Evolutionary conservation across 179 eudicot species (phyloP).

Genomic region (Drosera spatulata): DNA sequence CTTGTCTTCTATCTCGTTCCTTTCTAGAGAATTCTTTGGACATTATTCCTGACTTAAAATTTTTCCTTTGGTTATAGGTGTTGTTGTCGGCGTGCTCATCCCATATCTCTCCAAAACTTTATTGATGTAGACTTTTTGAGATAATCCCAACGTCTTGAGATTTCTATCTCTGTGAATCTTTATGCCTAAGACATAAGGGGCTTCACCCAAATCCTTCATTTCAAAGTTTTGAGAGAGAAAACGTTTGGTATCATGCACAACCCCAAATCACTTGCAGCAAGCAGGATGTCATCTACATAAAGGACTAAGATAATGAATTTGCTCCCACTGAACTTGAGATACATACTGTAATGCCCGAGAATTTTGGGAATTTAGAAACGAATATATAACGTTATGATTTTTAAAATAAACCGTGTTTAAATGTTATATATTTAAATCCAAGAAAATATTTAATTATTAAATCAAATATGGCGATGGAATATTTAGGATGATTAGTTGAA

Average conservation of each 20-base stretch:
- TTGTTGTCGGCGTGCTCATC: too few species aligned
- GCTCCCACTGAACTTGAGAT: slow-evolving; percentile 6
- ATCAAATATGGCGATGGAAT: too few species aligned
- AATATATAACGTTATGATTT: too few species aligned
- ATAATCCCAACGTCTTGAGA: background rate
- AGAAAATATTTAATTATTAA: too few species aligned
- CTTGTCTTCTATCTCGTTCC: background rate
- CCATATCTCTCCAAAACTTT: background rate
- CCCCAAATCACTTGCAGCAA: background rate
- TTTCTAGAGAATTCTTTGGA: background rate
- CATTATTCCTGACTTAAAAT: background rate
- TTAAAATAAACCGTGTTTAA: too few species aligned
- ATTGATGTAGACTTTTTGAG: slow-evolving; percentile 1
- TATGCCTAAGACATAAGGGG: background rate
- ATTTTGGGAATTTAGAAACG: too few species aligned
- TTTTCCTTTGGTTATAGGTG: background rate
- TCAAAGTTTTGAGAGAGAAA: background rate
- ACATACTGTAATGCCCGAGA: too few species aligned
- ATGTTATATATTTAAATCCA: too few species aligned
- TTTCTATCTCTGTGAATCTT: background rate
- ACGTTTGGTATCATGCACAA: background rate
- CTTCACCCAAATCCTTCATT: slow-evolving; percentile 1
- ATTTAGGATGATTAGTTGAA: too few species aligned
- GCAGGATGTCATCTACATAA: slow-evolving; percentile 1
- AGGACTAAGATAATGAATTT: slow-evolving; percentile 4